These are phyloP conservation scores for Amanita brunnescens DNA, from an alignment of 768 basidiomycete species.

Conservation along the genomic window DNA sequence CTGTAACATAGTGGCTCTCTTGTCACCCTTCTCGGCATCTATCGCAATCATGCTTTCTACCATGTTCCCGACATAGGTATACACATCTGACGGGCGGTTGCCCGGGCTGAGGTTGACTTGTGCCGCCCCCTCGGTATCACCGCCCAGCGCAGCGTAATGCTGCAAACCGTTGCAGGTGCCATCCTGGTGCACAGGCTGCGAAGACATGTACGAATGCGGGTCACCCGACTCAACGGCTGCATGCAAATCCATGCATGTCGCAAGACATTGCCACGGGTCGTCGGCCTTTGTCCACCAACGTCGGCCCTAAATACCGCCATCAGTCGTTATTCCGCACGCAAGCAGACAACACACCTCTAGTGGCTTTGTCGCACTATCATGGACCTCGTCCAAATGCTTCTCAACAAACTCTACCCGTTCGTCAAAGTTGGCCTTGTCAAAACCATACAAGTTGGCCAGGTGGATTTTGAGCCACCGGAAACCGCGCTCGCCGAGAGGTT, in stretches of 20 bases:
- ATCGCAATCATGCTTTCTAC: slow-evolving; percentile 59
- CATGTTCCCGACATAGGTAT: slow-evolving; percentile 83
- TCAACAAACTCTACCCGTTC: slow-evolving; percentile 80
- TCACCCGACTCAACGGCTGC: slow-evolving; percentile 68
- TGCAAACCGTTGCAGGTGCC: slow-evolving; percentile 98
- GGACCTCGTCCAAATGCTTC: slow-evolving; percentile 65
- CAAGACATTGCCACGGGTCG: slow-evolving; percentile 97
- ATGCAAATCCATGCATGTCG: slow-evolving; percentile 84
- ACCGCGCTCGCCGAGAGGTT: slow-evolving; percentile 76
- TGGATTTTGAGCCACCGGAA: slow-evolving; percentile 95
- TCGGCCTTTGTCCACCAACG: slow-evolving; percentile 90
- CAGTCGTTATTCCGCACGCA: slow-evolving; percentile 2
- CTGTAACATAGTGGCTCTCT: slow-evolving; percentile 49
- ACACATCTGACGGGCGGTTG: slow-evolving; percentile 90
- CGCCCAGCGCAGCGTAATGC: slow-evolving; percentile 97
- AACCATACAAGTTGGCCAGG: slow-evolving; percentile 86
- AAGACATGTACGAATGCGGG: slow-evolving; percentile 50
- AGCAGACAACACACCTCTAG: slow-evolving; percentile 44
- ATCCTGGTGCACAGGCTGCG: slow-evolving; percentile 93
- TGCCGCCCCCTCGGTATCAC: slow-evolving; percentile 77
- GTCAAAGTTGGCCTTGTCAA: slow-evolving; percentile 90
- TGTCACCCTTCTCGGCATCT: slow-evolving; percentile 45
- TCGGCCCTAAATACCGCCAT: slow-evolving; percentile 36
- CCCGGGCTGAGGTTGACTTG: slow-evolving; percentile 88
- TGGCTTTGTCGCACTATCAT: slow-evolving; percentile 76